These are phyloP conservation scores for Blastobotrys buckinghamii DNA, from an alignment of 1,139 yeast species.

Conservation along the genomic window DNA sequence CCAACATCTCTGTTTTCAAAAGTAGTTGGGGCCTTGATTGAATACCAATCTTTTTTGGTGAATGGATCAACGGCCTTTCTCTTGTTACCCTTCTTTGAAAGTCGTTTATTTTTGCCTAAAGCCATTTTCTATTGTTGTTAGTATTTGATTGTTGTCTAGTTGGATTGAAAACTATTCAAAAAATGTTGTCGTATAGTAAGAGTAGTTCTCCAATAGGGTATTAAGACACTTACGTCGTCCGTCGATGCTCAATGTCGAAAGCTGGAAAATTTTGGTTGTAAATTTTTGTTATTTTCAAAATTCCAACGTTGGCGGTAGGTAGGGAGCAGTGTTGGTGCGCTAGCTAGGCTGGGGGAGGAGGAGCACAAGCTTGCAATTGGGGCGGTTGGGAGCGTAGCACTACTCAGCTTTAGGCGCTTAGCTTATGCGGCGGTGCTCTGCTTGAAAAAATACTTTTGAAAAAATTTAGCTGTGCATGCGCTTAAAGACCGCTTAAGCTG, in stretches of 20 bases:
- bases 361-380: no score
- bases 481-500: no score
- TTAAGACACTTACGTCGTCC: neutral
- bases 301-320: neutral
- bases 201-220: neutral
- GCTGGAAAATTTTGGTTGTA: neutral
- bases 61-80: constrained; percentile 94
- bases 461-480: no score
- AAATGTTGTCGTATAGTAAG: neutral
- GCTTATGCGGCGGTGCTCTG: no score
- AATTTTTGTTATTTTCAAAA: neutral
- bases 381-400: no score
- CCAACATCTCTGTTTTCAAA: constrained; percentile 93
- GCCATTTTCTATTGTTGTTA: constrained; percentile 47
- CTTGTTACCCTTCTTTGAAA: constrained; percentile 91
- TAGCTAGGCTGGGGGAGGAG: no score
- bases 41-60: constrained; percentile 89
- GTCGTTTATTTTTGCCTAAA: constrained; percentile 96
- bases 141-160: no score
- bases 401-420: no score
- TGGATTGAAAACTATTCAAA: neutral
- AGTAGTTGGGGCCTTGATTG: constrained; percentile 92
- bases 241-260: neutral
- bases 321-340: no score
- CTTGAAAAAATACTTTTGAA: no score